phyloP scores from a whole-genome alignment of 2,329 filamentous ascomycete genomes.

The Fusarium pseudograminearum region DNA sequence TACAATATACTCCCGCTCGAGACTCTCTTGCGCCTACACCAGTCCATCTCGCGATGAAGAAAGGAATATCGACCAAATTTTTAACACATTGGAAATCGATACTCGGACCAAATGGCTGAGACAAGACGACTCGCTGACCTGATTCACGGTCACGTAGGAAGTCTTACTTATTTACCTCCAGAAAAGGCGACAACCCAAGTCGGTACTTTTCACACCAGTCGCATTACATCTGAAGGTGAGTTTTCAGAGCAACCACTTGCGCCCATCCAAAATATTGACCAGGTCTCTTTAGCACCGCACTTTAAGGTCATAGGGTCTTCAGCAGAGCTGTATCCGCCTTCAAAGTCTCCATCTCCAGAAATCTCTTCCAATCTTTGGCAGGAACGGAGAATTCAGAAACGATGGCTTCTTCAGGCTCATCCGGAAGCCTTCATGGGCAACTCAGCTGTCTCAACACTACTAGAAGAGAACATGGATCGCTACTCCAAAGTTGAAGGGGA shows the following conservation, averaged over 20 bases:
- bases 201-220: slow-evolving; percentile 50
- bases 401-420: slow-evolving; percentile 64
- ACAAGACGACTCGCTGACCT: slow-evolving; percentile 50
- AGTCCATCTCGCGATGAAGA: slow-evolving; percentile 52
- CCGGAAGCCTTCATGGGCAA: slow-evolving; percentile 63
- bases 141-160: slow-evolving; percentile 51
- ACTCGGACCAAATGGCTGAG: slow-evolving; percentile 55
- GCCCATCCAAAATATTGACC: slow-evolving; percentile 16
- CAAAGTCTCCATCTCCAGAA: slow-evolving; percentile 44
- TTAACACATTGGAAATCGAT: slow-evolving; percentile 49
- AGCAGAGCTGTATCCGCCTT: slow-evolving; percentile 53
- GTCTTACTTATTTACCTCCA: slow-evolving; percentile 50
- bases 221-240: slow-evolving; percentile 47
- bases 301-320: slow-evolving; percentile 51
- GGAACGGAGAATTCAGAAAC: slow-evolving; percentile 54
- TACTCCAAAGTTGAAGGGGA: slow-evolving; percentile 48
- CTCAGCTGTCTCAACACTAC: slow-evolving; percentile 47
- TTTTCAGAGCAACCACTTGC: slow-evolving; percentile 26
- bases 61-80: slow-evolving; percentile 43
- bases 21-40: slow-evolving; percentile 38
- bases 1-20: slow-evolving; percentile 33
- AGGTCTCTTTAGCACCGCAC: slow-evolving; percentile 45
- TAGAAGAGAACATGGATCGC: slow-evolving; percentile 54
- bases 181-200: slow-evolving; percentile 40
- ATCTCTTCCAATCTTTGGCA: slow-evolving; percentile 47